Conservation (phyloP, 1,139 yeast species). For the Eremothecium sinecaudum region DNA sequence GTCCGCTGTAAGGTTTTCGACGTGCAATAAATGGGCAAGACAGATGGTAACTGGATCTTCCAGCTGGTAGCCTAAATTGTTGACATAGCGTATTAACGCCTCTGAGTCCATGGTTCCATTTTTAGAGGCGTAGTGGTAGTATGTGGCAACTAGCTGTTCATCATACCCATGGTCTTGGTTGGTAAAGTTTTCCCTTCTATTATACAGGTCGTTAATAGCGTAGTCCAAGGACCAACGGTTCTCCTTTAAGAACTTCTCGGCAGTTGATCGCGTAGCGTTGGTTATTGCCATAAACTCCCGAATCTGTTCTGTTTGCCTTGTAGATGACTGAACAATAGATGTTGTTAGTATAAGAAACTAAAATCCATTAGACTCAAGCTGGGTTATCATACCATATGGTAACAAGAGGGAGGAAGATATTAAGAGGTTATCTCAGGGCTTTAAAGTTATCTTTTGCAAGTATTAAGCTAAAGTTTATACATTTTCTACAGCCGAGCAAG, state of each 20-base stretch:
- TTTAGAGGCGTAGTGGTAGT: conserved; percentile 27
- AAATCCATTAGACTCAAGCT: too few relatives aligned
- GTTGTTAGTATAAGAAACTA: too few relatives aligned
- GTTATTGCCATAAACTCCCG: conserved; percentile 20
- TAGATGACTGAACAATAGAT: too few relatives aligned
- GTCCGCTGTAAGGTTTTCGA: conserved; percentile 16
- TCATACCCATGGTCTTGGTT: conserved; percentile 17
- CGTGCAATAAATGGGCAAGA: conserved; percentile 56
- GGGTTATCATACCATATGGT: too few relatives aligned
- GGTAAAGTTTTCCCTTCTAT: conserved; percentile 1
- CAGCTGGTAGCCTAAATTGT: conserved; percentile 57
- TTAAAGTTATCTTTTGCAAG: too few relatives aligned
- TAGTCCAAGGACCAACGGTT: conserved; percentile 27
- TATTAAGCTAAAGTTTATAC: too few relatives aligned
- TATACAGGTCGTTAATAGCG: conserved; percentile 27
- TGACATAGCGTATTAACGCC: conserved; percentile 62
- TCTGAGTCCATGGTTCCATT: conserved; percentile 48
- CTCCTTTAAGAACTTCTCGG: conserved; percentile 19
- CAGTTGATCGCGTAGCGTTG: conserved; percentile 14
- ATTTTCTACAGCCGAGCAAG: too few relatives aligned
- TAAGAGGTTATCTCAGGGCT: too few relatives aligned
- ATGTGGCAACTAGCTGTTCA: conserved; percentile 15
- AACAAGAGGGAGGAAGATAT: too few relatives aligned
- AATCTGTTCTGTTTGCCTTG: conserved; percentile 7
- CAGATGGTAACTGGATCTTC: conserved; percentile 68